Conservation (phyloP, 345 rosid genomes). For the Camelina sativa region DNA sequence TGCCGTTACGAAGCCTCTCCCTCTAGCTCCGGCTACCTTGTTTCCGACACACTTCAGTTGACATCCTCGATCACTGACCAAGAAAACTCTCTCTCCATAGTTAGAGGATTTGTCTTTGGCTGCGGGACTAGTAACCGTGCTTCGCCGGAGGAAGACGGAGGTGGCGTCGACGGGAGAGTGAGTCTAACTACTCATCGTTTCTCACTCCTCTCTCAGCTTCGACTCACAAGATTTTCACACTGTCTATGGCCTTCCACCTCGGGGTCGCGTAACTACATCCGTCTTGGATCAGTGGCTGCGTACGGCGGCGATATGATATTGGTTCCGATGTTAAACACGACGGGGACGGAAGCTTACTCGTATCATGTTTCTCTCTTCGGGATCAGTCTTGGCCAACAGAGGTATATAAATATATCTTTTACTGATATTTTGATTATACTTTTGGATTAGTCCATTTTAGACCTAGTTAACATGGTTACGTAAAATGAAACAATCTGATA, state of each 20-base stretch:
- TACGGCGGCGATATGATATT: slow-evolving; percentile 34
- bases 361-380: slow-evolving; percentile 36
- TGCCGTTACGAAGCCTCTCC: slow-evolving; percentile 40
- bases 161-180: slow-evolving; percentile 39
- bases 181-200: slow-evolving; percentile 44
- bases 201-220: slow-evolving; percentile 41
- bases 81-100: slow-evolving; percentile 39
- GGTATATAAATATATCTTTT: slow-evolving; percentile 12
- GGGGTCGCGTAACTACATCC: slow-evolving; percentile 41
- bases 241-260: slow-evolving; percentile 43
- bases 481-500: not conserved
- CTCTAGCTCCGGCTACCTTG: slow-evolving; percentile 37
- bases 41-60: slow-evolving; percentile 45
- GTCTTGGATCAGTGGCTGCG: slow-evolving; percentile 40
- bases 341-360: slow-evolving; percentile 33
- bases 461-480: not conserved
- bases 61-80: slow-evolving; percentile 43
- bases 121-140: slow-evolving; percentile 36
- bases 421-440: not conserved
- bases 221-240: slow-evolving; percentile 37
- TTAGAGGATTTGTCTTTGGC: slow-evolving; percentile 46
- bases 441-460: not conserved
- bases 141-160: slow-evolving; percentile 26
- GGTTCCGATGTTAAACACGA: slow-evolving; percentile 38
- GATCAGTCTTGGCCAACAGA: slow-evolving; percentile 30